phyloP scores from a whole-genome alignment of 1,284 basidiomycete genomes.

The Microbotryum saponariae region DNA sequence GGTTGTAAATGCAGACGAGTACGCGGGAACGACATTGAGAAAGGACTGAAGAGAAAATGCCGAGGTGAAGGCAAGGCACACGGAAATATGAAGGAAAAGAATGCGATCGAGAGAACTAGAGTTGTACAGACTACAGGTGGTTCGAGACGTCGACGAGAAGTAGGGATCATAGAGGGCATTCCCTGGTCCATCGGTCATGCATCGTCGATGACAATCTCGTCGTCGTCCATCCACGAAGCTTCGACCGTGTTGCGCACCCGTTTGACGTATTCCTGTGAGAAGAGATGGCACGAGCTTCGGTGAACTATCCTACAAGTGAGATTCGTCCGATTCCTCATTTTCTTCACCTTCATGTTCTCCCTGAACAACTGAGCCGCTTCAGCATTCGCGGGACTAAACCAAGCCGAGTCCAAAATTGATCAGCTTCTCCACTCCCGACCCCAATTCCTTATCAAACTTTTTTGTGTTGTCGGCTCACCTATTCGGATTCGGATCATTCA shows the following conservation, averaged over 20 bases:
- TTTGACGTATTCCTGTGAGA: conserved; percentile 31
- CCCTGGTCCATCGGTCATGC: no score
- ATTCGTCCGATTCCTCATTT: conserved; percentile 61
- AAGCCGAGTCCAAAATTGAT: not conserved
- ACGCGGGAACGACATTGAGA: no score
- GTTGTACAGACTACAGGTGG: no score
- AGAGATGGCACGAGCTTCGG: not conserved
- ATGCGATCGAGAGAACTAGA: no score
- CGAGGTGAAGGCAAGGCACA: no score
- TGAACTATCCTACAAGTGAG: conserved; percentile 49
- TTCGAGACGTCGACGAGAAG: no score
- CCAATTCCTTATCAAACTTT: no score
- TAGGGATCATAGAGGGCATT: no score
- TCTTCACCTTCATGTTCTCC: conserved; percentile 82
- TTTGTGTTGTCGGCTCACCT: conserved; percentile 43
- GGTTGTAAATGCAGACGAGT: no score
- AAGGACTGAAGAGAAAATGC: no score
- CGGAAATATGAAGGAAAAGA: no score
- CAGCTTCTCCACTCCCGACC: not conserved
- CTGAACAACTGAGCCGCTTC: conserved; percentile 93
- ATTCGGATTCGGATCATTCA: conserved; percentile 96
- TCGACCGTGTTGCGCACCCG: conserved; percentile 57
- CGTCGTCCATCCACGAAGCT: conserved; percentile 71
- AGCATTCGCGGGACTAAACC: conserved; percentile 82
- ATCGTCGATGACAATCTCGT: not conserved